A percentile compares a stretch with the other conserved stretches of the same genome.
These are phyloP conservation scores for Phyllosticta paracitricarpa DNA, from an alignment of 2,329 filamentous ascomycete genomes.

Conservation along the genomic window DNA sequence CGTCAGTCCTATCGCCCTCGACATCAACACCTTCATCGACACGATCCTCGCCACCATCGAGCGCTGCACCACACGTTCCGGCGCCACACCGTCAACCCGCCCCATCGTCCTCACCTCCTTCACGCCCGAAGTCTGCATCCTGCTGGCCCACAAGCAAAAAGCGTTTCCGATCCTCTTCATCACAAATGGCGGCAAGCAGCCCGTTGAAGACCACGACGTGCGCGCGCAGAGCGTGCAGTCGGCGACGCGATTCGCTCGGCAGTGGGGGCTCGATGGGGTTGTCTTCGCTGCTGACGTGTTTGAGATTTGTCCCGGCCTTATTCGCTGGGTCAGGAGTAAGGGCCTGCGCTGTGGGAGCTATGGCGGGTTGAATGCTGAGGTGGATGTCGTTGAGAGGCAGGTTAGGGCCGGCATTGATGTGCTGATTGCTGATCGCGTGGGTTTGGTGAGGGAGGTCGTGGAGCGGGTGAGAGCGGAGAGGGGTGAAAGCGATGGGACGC, in stretches of 20 bases:
- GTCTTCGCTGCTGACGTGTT: slow-evolving; percentile 83
- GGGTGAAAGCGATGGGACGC: no score
- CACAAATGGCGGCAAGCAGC: slow-evolving; percentile 75
- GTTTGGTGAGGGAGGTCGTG: neutral
- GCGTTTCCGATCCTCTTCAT: slow-evolving; percentile 93
- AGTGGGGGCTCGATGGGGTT: slow-evolving; percentile 90
- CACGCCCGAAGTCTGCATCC: slow-evolving; percentile 91
- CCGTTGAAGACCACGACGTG: slow-evolving; percentile 64
- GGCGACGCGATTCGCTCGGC: slow-evolving; percentile 83
- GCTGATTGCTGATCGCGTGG: slow-evolving; percentile 89
- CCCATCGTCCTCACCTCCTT: slow-evolving; percentile 96
- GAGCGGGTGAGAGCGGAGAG: neutral
- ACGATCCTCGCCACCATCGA: slow-evolving; percentile 87
- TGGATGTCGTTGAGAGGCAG: slow-evolving; percentile 82
- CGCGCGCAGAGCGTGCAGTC: slow-evolving; percentile 87
- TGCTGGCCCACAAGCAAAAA: slow-evolving; percentile 93
- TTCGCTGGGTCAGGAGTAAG: slow-evolving; percentile 87
- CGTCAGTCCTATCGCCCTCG: slow-evolving; percentile 93
- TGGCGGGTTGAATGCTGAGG: slow-evolving; percentile 78
- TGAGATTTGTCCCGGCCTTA: slow-evolving; percentile 77
- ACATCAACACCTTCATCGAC: slow-evolving; percentile 94
- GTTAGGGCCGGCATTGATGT: slow-evolving; percentile 93
- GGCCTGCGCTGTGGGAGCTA: slow-evolving; percentile 93
- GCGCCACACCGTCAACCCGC: slow-evolving; percentile 31
- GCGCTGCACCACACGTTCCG: slow-evolving; percentile 53